phyloP scores from a whole-genome alignment of 2,329 filamentous ascomycete species.

The Cytospora paraplurivora region DNA sequence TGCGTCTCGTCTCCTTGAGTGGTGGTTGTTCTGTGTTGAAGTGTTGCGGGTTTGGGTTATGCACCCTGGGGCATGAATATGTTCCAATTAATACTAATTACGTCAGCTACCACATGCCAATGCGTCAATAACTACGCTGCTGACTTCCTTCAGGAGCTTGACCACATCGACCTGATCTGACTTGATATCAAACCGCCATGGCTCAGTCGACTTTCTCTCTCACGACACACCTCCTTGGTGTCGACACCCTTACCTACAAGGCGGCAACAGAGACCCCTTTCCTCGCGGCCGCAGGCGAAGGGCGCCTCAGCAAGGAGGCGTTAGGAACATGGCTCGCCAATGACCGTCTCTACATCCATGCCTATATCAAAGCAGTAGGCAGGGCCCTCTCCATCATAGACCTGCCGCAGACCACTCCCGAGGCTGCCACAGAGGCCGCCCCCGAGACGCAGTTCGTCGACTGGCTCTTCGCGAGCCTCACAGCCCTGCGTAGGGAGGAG shows the following conservation, averaged over 20 bases:
- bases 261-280: conserved; percentile 68
- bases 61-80: no score
- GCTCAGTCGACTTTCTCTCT: conserved; percentile 42
- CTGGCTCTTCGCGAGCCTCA: conserved; percentile 64
- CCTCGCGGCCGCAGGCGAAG: conserved; percentile 64
- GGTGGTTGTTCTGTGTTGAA: not conserved
- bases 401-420: conserved; percentile 45
- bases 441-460: conserved; percentile 60
- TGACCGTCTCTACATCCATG: conserved; percentile 70
- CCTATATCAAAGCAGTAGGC: conserved; percentile 69
- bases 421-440: conserved; percentile 30
- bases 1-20: no score
- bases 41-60: no score
- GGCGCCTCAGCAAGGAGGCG: conserved; percentile 56
- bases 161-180: not conserved
- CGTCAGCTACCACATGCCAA: no score
- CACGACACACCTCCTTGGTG: conserved; percentile 58
- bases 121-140: no score
- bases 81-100: no score
- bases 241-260: conserved; percentile 48
- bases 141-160: not conserved
- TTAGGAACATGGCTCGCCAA: conserved; percentile 71
- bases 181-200: conserved; percentile 3
- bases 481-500: conserved; percentile 68
- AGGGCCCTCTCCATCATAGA: conserved; percentile 63